Evolutionary conservation across 305 asterid genomes (phyloP).

Genomic region (Rubia tinctorum): DNA sequence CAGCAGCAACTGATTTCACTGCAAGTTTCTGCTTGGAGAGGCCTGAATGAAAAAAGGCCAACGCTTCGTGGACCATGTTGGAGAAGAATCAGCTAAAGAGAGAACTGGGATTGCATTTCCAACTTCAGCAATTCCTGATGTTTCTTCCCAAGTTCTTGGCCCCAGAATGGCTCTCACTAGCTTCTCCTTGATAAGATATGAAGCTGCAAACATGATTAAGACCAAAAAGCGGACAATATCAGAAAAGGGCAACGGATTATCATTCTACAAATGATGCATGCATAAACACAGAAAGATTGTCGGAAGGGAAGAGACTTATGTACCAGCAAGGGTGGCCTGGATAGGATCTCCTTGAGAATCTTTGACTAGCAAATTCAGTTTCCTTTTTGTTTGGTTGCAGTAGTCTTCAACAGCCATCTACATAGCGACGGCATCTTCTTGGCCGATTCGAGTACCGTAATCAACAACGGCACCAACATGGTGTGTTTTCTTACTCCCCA

Average conservation of each 20-base stretch:
- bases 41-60: constrained; percentile 38
- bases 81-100: constrained; percentile 28
- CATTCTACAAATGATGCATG: not conserved
- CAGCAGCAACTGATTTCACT: constrained; percentile 34
- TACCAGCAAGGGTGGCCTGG: constrained; percentile 36
- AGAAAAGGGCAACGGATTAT: not conserved
- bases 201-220: constrained; percentile 23
- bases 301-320: not conserved
- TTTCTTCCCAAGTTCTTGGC: constrained; percentile 41
- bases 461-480: constrained; percentile 26
- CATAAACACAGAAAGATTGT: not conserved
- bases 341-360: constrained; percentile 27
- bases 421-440: constrained; percentile 35
- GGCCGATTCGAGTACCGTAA: constrained; percentile 28
- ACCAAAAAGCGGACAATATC: no score
- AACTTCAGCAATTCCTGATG: constrained; percentile 35
- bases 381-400: constrained; percentile 10
- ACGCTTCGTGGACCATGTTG: constrained; percentile 24
- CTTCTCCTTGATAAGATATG: constrained; percentile 28
- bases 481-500: not conserved
- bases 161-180: constrained; percentile 31
- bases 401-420: constrained; percentile 28
- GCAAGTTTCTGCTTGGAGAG: constrained; percentile 25
- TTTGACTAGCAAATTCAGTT: constrained; percentile 10
- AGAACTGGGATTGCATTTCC: constrained; percentile 21